Percentiles rank a stretch among this genome's conserved stretches.
phyloP scores from a whole-genome alignment of 495 filamentous ascomycete genomes.

The Neurospora sp. region DNA sequence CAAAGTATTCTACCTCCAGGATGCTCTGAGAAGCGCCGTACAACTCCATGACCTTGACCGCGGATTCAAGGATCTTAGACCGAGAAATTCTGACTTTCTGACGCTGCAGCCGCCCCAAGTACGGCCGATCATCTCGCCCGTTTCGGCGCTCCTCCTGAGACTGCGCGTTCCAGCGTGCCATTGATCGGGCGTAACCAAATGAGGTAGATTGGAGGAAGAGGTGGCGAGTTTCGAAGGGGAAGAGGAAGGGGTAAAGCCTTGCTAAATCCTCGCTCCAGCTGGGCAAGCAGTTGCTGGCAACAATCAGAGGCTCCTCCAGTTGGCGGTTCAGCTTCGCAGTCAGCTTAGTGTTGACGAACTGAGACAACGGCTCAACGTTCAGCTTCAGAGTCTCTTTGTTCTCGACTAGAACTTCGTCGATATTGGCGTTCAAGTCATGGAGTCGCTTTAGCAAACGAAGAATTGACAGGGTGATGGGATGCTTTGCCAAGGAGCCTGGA shows the following conservation, averaged over 20 bases:
- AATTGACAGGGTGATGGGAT: conserved; percentile 75
- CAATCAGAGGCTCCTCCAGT: conserved; percentile 94
- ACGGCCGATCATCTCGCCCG: conserved; percentile 78
- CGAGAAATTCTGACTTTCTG: conserved; percentile 97
- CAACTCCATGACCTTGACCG: conserved; percentile 98
- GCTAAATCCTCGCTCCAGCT: conserved; percentile 97
- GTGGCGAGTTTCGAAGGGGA: conserved; percentile 96
- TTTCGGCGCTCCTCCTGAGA: conserved; percentile 72
- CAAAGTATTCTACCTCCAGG: conserved; percentile 96
- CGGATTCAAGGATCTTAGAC: conserved; percentile 86
- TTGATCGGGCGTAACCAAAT: conserved; percentile 94
- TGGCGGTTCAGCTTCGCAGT: conserved; percentile 98
- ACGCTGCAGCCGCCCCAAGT: conserved; percentile 86
- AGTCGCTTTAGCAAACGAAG: conserved; percentile 82
- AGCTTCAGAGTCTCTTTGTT: conserved; percentile 61
- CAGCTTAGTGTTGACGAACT: conserved; percentile 98
- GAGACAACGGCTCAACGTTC: conserved; percentile 72
- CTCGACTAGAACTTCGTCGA: conserved; percentile 93
- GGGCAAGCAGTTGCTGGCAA: conserved; percentile 92
- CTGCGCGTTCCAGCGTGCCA: conserved; percentile 93
- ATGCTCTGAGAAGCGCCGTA: conserved; percentile 94
- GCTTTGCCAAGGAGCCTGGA: conserved; percentile 75
- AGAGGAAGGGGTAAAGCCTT: conserved; percentile 92
- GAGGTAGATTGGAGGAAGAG: conserved; percentile 96
- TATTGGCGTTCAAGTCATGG: conserved; percentile 86